Percentiles rank a stretch among this genome's conserved stretches.
phyloP scores from a whole-genome alignment of 352 stramenopile species.

The Discostella stelligera region DNA sequence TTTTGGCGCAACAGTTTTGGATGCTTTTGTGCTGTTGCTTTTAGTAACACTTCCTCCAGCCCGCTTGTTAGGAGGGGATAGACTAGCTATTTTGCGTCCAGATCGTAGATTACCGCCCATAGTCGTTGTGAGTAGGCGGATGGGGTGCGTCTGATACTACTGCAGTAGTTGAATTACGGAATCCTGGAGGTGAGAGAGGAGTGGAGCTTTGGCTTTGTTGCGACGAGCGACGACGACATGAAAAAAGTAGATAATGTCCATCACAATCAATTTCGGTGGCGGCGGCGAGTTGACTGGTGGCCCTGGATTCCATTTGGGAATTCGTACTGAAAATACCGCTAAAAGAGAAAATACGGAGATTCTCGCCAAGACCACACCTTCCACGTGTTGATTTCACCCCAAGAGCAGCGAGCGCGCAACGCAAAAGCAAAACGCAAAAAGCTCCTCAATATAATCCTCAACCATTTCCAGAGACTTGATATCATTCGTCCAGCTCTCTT shows the following conservation, averaged over 20 bases:
- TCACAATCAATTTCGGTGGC: no score
- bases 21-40: slow-evolving; percentile 12
- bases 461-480: no score
- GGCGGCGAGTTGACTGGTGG: no score
- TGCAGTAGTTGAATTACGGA: neutral
- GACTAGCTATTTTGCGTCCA: slow-evolving; percentile 36
- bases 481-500: no score
- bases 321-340: neutral
- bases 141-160: neutral
- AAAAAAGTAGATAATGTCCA: no score
- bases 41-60: neutral
- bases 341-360: neutral
- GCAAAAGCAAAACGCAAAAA: no score
- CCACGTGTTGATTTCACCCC: neutral
- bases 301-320: neutral
- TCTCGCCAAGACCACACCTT: neutral
- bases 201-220: no score
- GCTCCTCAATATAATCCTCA: no score
- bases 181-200: no score
- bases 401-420: no score
- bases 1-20: neutral
- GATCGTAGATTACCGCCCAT: slow-evolving; percentile 51
- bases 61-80: slow-evolving; percentile 41
- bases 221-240: no score
- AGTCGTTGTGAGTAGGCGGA: neutral